These are phyloP conservation scores for Debaryomyces singareniensis DNA, from an alignment of 1,139 yeast genomes.

Conservation along the genomic window DNA sequence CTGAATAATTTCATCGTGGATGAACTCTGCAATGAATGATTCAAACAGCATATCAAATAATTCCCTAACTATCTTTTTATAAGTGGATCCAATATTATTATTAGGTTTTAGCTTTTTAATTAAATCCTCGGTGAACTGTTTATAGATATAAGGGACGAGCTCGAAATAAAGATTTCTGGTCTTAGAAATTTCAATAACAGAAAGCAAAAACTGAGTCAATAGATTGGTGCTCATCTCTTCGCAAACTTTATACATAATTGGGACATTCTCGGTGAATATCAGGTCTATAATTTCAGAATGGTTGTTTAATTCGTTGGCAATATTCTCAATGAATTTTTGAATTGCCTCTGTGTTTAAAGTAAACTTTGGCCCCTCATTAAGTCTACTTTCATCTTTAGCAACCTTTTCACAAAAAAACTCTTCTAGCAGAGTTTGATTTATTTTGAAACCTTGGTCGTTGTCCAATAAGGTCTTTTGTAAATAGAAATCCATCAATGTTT, in stretches of 20 bases:
- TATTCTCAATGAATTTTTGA: slow-evolving; percentile 17
- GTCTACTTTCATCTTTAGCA: background rate
- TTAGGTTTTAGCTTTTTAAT: slow-evolving; percentile 21
- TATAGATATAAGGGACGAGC: slow-evolving; percentile 29
- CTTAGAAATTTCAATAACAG: slow-evolving; percentile 25
- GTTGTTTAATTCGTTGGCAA: slow-evolving; percentile 29
- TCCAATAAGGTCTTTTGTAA: slow-evolving; percentile 40
- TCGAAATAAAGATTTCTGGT: slow-evolving; percentile 19
- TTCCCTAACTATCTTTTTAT: slow-evolving; percentile 25
- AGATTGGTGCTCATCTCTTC: slow-evolving; percentile 42
- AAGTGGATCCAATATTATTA: slow-evolving; percentile 29
- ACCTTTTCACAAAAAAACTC: slow-evolving; percentile 13
- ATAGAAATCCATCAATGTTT: slow-evolving; percentile 41
- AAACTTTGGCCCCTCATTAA: slow-evolving; percentile 6
- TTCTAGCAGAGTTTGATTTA: slow-evolving; percentile 9
- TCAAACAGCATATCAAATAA: slow-evolving; percentile 46
- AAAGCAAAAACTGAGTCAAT: slow-evolving; percentile 27
- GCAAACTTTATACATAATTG: slow-evolving; percentile 44
- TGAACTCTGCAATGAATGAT: slow-evolving; percentile 43
- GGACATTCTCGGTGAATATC: slow-evolving; percentile 34
- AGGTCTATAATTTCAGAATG: slow-evolving; percentile 31
- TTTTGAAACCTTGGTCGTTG: slow-evolving; percentile 21
- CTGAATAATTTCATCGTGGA: slow-evolving; percentile 34
- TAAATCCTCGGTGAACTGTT: slow-evolving; percentile 19
- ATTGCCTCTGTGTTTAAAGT: slow-evolving; percentile 14